These are phyloP conservation scores for Meripilus lineatus DNA, from an alignment of 1,284 basidiomycete genomes.

Conservation along the genomic window DNA sequence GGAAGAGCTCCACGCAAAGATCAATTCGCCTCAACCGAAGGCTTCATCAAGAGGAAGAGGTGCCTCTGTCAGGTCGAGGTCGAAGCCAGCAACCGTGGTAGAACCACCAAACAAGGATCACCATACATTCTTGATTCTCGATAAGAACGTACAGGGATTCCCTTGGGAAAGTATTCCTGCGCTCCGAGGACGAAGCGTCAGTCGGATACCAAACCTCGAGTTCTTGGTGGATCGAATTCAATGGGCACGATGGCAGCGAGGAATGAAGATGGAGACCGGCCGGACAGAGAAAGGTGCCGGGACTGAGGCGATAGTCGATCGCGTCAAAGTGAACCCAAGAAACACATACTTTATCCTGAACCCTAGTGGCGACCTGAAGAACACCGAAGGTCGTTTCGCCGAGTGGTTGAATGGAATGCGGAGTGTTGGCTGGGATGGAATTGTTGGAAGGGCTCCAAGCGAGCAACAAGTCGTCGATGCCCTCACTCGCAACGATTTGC, in stretches of 20 bases:
- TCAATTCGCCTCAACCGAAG: constrained; percentile 7
- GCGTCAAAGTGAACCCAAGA: constrained; percentile 54
- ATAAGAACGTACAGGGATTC: constrained; percentile 85
- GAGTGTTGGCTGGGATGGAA: constrained; percentile 78
- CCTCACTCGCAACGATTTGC: constrained; percentile 68
- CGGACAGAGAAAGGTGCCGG: constrained; percentile 1
- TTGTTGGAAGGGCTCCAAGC: constrained; percentile 71
- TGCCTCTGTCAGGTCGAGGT: too few relatives aligned
- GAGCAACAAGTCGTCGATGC: constrained; percentile 79
- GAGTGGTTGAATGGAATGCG: constrained; percentile 70
- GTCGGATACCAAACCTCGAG: constrained; percentile 84
- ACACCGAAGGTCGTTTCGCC: constrained; percentile 81
- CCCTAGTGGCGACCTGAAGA: constrained; percentile 84
- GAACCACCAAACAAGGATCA: constrained; percentile 36
- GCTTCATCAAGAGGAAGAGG: too few relatives aligned
- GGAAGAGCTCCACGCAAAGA: constrained; percentile 57
- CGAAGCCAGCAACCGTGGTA: background rate
- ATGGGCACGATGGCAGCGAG: constrained; percentile 43
- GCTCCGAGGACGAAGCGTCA: constrained; percentile 80
- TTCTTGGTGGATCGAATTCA: constrained; percentile 84
- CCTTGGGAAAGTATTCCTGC: constrained; percentile 97
- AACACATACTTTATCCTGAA: constrained; percentile 88
- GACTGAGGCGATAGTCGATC: constrained; percentile 30
- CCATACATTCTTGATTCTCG: constrained; percentile 87
- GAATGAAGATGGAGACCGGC: background rate